Base-by-base conservation (phyloP, 2,329 filamentous ascomycete genomes). In the Ceratocystis ficicola region DNA sequence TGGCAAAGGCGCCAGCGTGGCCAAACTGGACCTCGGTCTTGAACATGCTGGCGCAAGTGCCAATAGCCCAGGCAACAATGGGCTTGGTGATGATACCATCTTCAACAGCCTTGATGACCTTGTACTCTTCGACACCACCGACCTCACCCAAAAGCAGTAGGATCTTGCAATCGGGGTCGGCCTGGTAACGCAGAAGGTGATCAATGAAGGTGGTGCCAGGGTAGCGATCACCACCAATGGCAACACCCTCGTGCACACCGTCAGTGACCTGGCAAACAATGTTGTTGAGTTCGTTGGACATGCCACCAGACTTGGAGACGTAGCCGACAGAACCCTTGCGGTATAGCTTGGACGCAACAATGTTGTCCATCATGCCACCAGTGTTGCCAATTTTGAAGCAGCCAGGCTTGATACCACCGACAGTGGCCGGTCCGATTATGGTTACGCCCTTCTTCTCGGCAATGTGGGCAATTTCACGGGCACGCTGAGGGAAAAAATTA, bases 331-430 rank as follows among this genome's bases (percentile, higher is more conserved):
- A 97, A 73, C 94, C 94, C 81, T 94, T 94, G 79, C 94, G 93
- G 87, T 99, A 99, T 69, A 99, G 90, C 87, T 99, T 99, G 77
- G 94, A 97, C 72, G 94, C 91, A 70, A 99, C 94, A 74, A 99
- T 99, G 86, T 99, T 99, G 85, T 99, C 94, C 94, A 99, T 99
- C 94, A 99, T 99, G 79, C 94, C 94, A 85, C 94, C 94, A 73
- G 94, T 99, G 85, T 99, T 99, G 77, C 94, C 94, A 71, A 99
- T 99, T 86, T 97, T 99, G 89, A 93, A 99, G 77, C 89, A 90
- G 77, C 94, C 94, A 69, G 94, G 94, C 86, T 97, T 99, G 82
- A 99, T 97, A 74, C 94, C 94, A 85, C 94, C 94, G 69, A 99
- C 94, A 66, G 94, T 99, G 73, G 94, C 94, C 70, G 94, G 94